phyloP scores from a whole-genome alignment of 345 rosid species.

The thale cress (Arabidopsis thaliana) region TAIR10.1 NC_003074.8:7371001-7371500 shows the following conservation, averaged over 20 bases:
- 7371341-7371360: not conserved
- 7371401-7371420: slow-evolving; percentile 8
- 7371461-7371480: not conserved
- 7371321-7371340: not conserved
- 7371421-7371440: slow-evolving; percentile 12
- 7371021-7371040: slow-evolving; percentile 26
- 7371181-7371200: slow-evolving; percentile 7
- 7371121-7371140: not conserved
- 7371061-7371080: slow-evolving; percentile 25
- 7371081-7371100: slow-evolving; percentile 7
- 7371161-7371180: slow-evolving; percentile 17
- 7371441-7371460: not conserved
- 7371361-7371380: slow-evolving; percentile 12
- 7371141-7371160: slow-evolving; percentile 11
- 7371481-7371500: not conserved
- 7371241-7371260: slow-evolving; percentile 2
- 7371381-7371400: slow-evolving; percentile 4
- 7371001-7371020: not conserved
- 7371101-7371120: slow-evolving; percentile 21
- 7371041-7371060: slow-evolving; percentile 5
- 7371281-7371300: too few relatives aligned
- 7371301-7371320: not conserved
- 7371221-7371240: slow-evolving; percentile 23
- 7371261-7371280: too few relatives aligned
- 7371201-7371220: slow-evolving; percentile 12